Percentiles rank a stretch among this genome's conserved stretches.
Evolutionary conservation across 129 eudicot species (phyloP).

Genomic region (Artemisia annua): DNA sequence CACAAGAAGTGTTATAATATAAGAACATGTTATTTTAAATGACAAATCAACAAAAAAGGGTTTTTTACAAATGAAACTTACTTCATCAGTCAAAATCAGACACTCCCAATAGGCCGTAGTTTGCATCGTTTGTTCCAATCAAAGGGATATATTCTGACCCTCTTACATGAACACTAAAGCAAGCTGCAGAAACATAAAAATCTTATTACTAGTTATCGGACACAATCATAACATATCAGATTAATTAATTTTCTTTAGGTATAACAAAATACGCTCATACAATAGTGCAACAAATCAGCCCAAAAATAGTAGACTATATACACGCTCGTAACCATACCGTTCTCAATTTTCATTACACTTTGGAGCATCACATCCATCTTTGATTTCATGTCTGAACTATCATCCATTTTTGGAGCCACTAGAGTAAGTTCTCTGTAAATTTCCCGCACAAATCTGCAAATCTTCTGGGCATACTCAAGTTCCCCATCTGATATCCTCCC

Average conservation of each 20-base stretch:
- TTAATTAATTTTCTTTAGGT: not conserved
- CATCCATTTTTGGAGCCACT: conserved; percentile 82
- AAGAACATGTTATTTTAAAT: not conserved
- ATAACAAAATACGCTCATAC: not conserved
- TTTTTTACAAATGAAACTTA: conserved; percentile 2
- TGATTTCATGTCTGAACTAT: conserved; percentile 73
- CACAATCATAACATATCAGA: not conserved
- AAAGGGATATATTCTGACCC: conserved; percentile 89
- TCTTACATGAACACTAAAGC: conserved; percentile 92
- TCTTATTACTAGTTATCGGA: not conserved
- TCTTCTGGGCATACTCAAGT: conserved; percentile 80
- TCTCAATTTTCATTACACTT: conserved; percentile 93
- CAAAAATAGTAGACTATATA: not conserved
- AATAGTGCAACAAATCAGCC: conserved; percentile 5
- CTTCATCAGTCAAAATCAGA: conserved; percentile 45
- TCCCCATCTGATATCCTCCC: conserved; percentile 96
- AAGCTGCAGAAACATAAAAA: conserved; percentile 56
- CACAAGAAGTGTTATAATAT: not conserved
- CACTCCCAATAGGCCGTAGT: conserved; percentile 51
- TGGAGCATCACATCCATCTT: conserved; percentile 98
- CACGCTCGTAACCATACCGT: conserved; percentile 51
- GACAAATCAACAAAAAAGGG: not conserved
- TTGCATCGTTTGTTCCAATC: conserved; percentile 62
- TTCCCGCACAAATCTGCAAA: conserved; percentile 92
- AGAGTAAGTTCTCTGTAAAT: conserved; percentile 78